These are phyloP conservation scores for Leccinum subrobustum DNA, from an alignment of 1,284 basidiomycete species.

Conservation along the genomic window DNA sequence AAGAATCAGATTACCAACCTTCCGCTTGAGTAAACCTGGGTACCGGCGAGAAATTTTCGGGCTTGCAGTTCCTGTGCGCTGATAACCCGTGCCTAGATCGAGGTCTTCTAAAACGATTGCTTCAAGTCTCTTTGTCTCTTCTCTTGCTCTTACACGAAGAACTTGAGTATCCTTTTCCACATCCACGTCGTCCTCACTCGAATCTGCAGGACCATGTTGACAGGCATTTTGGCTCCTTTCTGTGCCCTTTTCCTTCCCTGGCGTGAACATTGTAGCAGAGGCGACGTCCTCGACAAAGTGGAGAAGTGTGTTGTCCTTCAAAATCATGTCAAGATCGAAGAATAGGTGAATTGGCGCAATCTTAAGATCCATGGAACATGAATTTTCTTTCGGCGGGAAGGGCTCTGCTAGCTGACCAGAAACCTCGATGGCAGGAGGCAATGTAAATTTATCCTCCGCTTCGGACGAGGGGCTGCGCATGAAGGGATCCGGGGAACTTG, in stretches of 20 bases:
- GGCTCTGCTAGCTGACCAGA: conserved; percentile 7
- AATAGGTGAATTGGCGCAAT: conserved; percentile 71
- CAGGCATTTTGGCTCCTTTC: neutral
- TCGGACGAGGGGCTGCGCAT: conserved; percentile 21
- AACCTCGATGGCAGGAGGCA: conserved; percentile 21
- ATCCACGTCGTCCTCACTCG: conserved; percentile 13
- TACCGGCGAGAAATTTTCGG: conserved; percentile 7
- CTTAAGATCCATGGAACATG: conserved; percentile 35
- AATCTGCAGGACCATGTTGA: conserved; percentile 7
- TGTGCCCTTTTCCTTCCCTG: conserved; percentile 3
- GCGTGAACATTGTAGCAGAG: conserved; percentile 19
- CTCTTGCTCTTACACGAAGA: conserved; percentile 28
- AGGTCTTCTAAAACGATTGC: conserved; percentile 55
- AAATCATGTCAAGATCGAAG: conserved; percentile 59
- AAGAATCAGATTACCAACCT: conserved; percentile 21
- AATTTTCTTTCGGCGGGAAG: conserved; percentile 1
- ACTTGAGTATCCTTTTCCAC: conserved; percentile 20
- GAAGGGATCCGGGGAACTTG: conserved; percentile 27
- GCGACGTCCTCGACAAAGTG: conserved; percentile 30
- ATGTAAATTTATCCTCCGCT: conserved; percentile 12
- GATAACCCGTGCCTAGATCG: conserved; percentile 49
- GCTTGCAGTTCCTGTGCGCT: conserved; percentile 17
- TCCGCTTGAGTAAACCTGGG: conserved; percentile 9
- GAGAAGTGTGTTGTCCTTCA: conserved; percentile 35
- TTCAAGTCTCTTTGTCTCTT: conserved; percentile 45